Evolutionary conservation across 2,329 filamentous ascomycete species (phyloP), one percentile per base, ranked within the genome.

Genomic region (Hypoxylon sp.): DNA sequence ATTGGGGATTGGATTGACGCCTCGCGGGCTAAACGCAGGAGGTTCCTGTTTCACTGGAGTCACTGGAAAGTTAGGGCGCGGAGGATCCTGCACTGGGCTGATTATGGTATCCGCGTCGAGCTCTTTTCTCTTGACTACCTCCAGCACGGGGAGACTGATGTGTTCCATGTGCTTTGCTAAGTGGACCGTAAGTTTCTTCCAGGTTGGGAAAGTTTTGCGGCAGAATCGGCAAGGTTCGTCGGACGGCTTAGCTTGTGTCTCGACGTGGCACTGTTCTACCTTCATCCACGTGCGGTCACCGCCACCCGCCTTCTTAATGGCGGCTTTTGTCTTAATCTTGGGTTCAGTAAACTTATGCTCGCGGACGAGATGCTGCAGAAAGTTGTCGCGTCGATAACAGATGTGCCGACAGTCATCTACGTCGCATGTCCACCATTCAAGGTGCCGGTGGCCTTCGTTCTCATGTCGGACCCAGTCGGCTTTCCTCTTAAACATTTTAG

Each of bases 401-500:
- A 85, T 88, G 77, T 97, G 95, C 7, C 84, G 86, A 79, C 95
- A 97, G 70, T 95, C 94, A 3, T 90, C 87, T 20, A 94, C 88
- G 68, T 92, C 90, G 77, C 95, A 98, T 5, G 87, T 90, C 94
- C 94, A 98, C 90, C 93, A 96, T 76, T 97, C 94, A 2, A 97
- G 83, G 71, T 97, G 93, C 25, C 95, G 89, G 78, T 98, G 95
- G 27, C 92, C 90, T 80, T 98, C 95, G 73, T 95, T 97, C 78
- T 97, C 95, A 76, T 98, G 95, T 31, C 95, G 89, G 22, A 97
- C 94, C 95, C 95, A 98, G 78, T 98, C 95, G 13, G 95, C 95
- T 81, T 97, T 98, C 53, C 94, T 89, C 81, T 97, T 97, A 84
- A 97, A 98, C 37, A 93, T 94, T 80, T 97, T 97, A 17, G 92